A percentile compares a stretch with the other conserved stretches of the same genome.
These are phyloP conservation scores for Maudiozyma barnettii DNA, from an alignment of 805 yeast species.

Conservation along the genomic window DNA sequence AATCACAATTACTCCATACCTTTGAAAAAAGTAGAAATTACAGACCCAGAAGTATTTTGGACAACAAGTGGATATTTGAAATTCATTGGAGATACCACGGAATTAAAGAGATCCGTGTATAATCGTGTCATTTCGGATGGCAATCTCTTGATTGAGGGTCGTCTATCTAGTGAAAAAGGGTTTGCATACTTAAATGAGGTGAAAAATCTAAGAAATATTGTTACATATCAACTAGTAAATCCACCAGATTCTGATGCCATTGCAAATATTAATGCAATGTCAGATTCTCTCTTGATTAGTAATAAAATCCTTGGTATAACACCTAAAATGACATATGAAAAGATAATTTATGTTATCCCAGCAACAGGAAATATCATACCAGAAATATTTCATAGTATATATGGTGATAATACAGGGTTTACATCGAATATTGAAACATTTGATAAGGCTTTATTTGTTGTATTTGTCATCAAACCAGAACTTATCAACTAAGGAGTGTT, in stretches of 20 bases:
- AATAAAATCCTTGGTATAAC: constrained; percentile 19
- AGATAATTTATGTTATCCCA: constrained; percentile 30
- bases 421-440: constrained; percentile 1
- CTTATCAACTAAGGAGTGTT: neutral
- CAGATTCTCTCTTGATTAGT: constrained; percentile 12
- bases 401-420: neutral
- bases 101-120: constrained; percentile 7
- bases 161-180: constrained; percentile 20
- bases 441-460: constrained; percentile 8
- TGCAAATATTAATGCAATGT: constrained; percentile 10
- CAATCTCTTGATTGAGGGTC: constrained; percentile 28
- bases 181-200: constrained; percentile 16
- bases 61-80: constrained; percentile 9
- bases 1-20: no score
- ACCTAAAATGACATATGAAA: constrained; percentile 13
- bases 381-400: constrained; percentile 1
- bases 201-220: constrained; percentile 12
- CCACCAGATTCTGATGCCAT: constrained; percentile 7
- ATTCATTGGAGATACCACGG: constrained; percentile 13
- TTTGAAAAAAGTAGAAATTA: constrained; percentile 3
- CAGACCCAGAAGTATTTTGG: constrained; percentile 10
- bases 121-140: constrained; percentile 27
- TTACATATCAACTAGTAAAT: constrained; percentile 13
- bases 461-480: constrained; percentile 18
- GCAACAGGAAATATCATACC: constrained; percentile 14